phyloP scores from a whole-genome alignment of 2,329 filamentous ascomycete genomes.

The Fusarium abutilonis region DNA sequence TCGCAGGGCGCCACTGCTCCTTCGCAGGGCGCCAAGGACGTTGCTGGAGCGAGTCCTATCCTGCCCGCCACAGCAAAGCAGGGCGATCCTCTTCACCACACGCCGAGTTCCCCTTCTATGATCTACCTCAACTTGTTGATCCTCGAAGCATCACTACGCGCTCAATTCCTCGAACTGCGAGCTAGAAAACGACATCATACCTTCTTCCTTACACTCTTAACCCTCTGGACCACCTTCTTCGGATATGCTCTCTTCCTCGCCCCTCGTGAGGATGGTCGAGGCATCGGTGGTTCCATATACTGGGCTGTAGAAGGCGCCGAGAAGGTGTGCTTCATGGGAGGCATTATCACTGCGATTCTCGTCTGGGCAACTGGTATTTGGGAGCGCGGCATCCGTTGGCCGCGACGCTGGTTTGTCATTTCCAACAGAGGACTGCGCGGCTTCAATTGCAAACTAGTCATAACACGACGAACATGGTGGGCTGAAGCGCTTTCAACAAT shows the following conservation, averaged over 20 bases:
- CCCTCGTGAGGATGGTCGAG: constrained; percentile 93
- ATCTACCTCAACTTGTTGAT: constrained; percentile 99
- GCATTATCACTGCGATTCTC: constrained; percentile 84
- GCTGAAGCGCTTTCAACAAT: constrained; percentile 77
- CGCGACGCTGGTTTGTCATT: constrained; percentile 86
- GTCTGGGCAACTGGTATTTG: constrained; percentile 97
- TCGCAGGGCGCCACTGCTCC: constrained; percentile 67
- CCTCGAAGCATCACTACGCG: constrained; percentile 90
- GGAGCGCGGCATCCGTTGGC: constrained; percentile 95
- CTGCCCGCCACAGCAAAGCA: constrained; percentile 57
- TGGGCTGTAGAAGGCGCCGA: constrained; percentile 93
- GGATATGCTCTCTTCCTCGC: constrained; percentile 91
- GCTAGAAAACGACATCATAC: constrained; percentile 90
- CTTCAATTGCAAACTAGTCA: constrained; percentile 96
- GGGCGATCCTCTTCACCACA: constrained; percentile 78
- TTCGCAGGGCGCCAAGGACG: constrained; percentile 59
- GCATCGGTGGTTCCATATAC: constrained; percentile 92
- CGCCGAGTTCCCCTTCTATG: constrained; percentile 91
- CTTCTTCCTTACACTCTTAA: constrained; percentile 85
- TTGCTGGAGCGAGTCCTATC: constrained; percentile 56
- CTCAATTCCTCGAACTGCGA: constrained; percentile 90
- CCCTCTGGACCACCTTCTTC: constrained; percentile 84
- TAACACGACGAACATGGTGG: constrained; percentile 85
- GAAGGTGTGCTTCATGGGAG: constrained; percentile 91
- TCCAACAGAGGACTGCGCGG: constrained; percentile 89